Evolutionary conservation across 495 filamentous ascomycete genomes (phyloP).

Genomic region (Oidiodendron maius): DNA sequence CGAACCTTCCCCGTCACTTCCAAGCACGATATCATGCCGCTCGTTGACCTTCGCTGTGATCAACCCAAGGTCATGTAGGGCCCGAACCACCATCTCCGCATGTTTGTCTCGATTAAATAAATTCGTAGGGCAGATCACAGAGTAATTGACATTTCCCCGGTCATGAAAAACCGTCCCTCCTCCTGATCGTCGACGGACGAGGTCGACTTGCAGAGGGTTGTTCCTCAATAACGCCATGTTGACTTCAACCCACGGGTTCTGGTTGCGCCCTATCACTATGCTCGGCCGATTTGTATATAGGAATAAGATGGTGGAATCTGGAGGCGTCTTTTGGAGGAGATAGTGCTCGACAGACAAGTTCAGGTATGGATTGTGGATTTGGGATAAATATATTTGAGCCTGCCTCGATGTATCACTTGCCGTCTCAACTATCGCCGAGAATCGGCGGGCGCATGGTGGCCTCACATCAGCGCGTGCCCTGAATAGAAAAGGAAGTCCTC

Average conservation of each 20-base stretch:
- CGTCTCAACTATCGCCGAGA: conserved; percentile 9
- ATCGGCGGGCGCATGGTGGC: background rate
- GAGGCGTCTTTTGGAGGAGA: conserved; percentile 65
- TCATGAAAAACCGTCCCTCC: conserved; percentile 96
- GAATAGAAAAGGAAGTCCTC: conserved; percentile 11
- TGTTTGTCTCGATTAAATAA: conserved; percentile 79
- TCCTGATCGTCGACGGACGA: conserved; percentile 79
- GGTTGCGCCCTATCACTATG: conserved; percentile 89
- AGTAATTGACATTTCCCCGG: conserved; percentile 86
- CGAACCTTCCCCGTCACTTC: conserved; percentile 28
- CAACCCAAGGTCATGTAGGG: conserved; percentile 51
- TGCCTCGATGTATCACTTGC: conserved; percentile 19
- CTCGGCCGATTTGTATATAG: conserved; percentile 82
- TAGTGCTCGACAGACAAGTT: conserved; percentile 96
- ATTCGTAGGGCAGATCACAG: conserved; percentile 71
- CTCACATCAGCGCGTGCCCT: background rate
- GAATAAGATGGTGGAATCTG: conserved; percentile 71
- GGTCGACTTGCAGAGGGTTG: conserved; percentile 24
- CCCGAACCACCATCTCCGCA: conserved; percentile 83
- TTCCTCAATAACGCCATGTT: conserved; percentile 46
- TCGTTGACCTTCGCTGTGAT: conserved; percentile 65
- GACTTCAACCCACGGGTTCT: conserved; percentile 93
- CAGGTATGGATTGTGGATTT: conserved; percentile 67
- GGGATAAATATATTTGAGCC: conserved; percentile 70
- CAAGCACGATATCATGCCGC: conserved; percentile 87